Percentiles rank a stretch among this genome's conserved stretches.
phyloP scores from a whole-genome alignment of 805 yeast species.

The Schwanniomyces polymorphus region DNA sequence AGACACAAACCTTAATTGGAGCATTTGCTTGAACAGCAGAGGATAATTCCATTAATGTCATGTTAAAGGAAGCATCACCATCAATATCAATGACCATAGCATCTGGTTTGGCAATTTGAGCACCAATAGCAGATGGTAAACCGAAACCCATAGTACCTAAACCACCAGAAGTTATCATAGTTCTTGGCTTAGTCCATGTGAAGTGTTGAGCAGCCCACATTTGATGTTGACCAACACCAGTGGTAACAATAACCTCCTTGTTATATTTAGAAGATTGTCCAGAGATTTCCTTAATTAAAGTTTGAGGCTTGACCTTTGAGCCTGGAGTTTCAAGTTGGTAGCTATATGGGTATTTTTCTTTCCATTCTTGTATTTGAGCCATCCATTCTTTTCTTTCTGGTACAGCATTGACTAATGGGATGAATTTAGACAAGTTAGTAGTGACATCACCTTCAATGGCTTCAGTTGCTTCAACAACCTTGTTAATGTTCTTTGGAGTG shows the following conservation, averaged over 20 bases:
- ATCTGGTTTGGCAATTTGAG: slow-evolving; percentile 94
- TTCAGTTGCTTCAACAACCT: slow-evolving; percentile 94
- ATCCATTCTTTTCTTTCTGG: slow-evolving; percentile 80
- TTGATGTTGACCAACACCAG: slow-evolving; percentile 99
- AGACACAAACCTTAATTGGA: slow-evolving; percentile 84
- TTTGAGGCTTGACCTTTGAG: slow-evolving; percentile 87
- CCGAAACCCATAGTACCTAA: slow-evolving; percentile 99
- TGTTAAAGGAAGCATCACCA: slow-evolving; percentile 98
- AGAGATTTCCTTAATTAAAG: slow-evolving; percentile 77
- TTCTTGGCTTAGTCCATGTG: slow-evolving; percentile 90
- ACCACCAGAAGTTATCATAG: slow-evolving; percentile 98
- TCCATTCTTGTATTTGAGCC: slow-evolving; percentile 73
- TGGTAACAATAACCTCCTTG: slow-evolving; percentile 83
- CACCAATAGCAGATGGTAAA: slow-evolving; percentile 97
- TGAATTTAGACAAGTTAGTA: slow-evolving; percentile 65
- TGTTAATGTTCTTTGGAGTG: slow-evolving; percentile 94
- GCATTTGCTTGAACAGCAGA: slow-evolving; percentile 93
- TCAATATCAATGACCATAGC: slow-evolving; percentile 95
- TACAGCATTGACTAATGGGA: slow-evolving; percentile 69
- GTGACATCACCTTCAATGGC: slow-evolving; percentile 97
- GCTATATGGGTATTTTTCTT: slow-evolving; percentile 78
- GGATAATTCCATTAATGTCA: slow-evolving; percentile 91
- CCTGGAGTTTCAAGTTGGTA: slow-evolving; percentile 81
- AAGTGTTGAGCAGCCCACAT: slow-evolving; percentile 99
- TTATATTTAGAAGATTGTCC: slow-evolving; percentile 61